Conservation (phyloP, 305 asterid species). For the Fraxinus paxiana region DNA sequence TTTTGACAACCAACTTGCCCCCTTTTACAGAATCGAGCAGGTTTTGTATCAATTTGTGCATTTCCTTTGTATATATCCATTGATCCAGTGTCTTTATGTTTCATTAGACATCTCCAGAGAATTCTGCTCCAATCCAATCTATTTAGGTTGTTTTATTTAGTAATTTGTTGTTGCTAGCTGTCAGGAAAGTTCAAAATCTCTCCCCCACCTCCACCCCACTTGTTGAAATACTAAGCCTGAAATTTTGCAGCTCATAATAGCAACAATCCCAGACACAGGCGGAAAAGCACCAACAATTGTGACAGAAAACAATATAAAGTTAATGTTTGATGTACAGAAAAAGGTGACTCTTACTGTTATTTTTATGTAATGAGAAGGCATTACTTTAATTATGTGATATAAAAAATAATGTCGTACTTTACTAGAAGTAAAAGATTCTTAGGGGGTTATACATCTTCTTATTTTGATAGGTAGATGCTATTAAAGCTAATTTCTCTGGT, state of each 20-base stretch:
- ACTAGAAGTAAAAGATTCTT: slow-evolving; percentile 5
- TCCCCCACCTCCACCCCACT: neutral
- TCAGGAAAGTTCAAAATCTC: neutral
- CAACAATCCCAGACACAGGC: slow-evolving; percentile 61
- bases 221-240: slow-evolving; percentile 15
- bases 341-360: slow-evolving; percentile 46
- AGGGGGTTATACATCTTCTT: slow-evolving; percentile 2
- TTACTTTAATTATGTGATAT: slow-evolving; percentile 5
- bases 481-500: slow-evolving; percentile 81
- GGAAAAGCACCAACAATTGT: slow-evolving; percentile 81
- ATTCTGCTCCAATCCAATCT: neutral
- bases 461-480: slow-evolving; percentile 78
- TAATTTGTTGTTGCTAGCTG: neutral
- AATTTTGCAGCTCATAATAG: slow-evolving; percentile 81
- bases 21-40: slow-evolving; percentile 98
- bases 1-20: slow-evolving; percentile 90
- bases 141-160: neutral
- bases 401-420: neutral
- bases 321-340: slow-evolving; percentile 83
- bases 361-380: neutral
- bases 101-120: neutral
- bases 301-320: slow-evolving; percentile 77
- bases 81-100: neutral
- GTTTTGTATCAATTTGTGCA: slow-evolving; percentile 28
- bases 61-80: neutral